Percentiles rank a stretch among this genome's conserved stretches.
These are phyloP conservation scores for Exidia glandulosa DNA, from an alignment of 768 basidiomycete genomes.

Conservation along the genomic window DNA sequence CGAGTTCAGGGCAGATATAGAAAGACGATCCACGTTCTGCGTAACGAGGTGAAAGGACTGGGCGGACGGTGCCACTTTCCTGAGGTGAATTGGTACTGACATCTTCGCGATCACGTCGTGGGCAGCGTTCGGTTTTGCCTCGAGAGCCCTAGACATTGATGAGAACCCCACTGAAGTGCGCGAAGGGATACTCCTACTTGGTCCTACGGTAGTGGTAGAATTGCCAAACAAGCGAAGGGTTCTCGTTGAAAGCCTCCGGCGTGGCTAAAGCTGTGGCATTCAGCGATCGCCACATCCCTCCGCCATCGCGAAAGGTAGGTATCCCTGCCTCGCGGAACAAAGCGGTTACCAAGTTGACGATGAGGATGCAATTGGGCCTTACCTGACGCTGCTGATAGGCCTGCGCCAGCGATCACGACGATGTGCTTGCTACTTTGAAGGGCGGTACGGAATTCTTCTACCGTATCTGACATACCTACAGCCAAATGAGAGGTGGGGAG, in stretches of 20 bases:
- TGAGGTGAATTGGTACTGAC: conserved; percentile 27
- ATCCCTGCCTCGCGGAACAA: conserved; percentile 17
- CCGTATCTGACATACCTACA: too few relatives aligned
- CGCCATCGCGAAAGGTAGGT: conserved; percentile 11
- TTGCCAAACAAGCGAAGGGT: conserved; percentile 8
- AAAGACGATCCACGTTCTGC: conserved; percentile 12
- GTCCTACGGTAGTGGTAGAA: conserved; percentile 41
- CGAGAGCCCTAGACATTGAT: conserved; percentile 31
- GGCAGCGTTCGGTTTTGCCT: conserved; percentile 42
- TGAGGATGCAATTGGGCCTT: conserved; percentile 11
- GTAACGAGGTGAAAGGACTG: conserved; percentile 6
- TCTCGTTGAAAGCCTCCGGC: conserved; percentile 6
- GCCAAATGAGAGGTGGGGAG: too few relatives aligned
- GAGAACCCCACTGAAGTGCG: not conserved
- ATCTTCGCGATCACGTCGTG: conserved; percentile 40
- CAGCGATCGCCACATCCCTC: conserved; percentile 1
- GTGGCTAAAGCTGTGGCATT: conserved; percentile 7
- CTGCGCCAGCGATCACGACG: conserved; percentile 41
- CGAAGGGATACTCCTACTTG: conserved; percentile 10
- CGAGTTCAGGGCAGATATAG: not conserved
- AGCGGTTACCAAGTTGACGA: not conserved
- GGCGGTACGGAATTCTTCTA: conserved; percentile 13
- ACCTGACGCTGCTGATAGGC: conserved; percentile 58
- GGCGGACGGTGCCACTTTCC: conserved; percentile 26
- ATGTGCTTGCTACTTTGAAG: conserved; percentile 22